These are phyloP conservation scores for Nitzschia inconspicua DNA, from an alignment of 108 stramenopile genomes.

Conservation along the genomic window DNA sequence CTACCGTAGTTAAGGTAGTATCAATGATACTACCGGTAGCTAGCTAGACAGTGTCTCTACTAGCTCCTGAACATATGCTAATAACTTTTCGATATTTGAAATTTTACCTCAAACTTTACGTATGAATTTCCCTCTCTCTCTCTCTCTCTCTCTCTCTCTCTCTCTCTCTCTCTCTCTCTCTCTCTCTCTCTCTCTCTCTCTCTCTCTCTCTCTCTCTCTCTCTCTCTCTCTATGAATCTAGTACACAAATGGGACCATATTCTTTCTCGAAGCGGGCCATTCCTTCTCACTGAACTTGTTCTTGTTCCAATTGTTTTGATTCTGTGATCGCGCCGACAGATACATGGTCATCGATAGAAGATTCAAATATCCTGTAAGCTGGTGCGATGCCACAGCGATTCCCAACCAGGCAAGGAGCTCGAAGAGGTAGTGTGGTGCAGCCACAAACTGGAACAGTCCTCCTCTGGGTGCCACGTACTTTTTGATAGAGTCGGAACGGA, in stretches of 20 bases:
- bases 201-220: no score
- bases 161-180: no score
- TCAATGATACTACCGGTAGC: no score
- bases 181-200: no score
- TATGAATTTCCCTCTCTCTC: no score
- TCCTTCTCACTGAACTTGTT: slow-evolving; percentile 45
- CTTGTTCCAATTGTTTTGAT: slow-evolving; percentile 54
- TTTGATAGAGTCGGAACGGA: slow-evolving; percentile 23
- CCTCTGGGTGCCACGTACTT: slow-evolving; percentile 57
- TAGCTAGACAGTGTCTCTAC: no score
- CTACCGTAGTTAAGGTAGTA: no score
- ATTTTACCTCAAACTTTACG: no score
- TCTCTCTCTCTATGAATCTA: slow-evolving; percentile 15
- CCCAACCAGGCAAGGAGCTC: slow-evolving; percentile 69
- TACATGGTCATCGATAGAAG: slow-evolving; percentile 43
- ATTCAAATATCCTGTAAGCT: slow-evolving; percentile 37
- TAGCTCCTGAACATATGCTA: no score
- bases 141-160: no score
- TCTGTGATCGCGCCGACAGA: slow-evolving; percentile 44
- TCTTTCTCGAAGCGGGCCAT: slow-evolving; percentile 49
- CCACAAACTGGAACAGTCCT: slow-evolving; percentile 53
- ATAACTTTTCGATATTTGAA: no score
- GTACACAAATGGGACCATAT: slow-evolving; percentile 54
- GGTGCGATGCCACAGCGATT: slow-evolving; percentile 42
- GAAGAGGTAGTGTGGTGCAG: slow-evolving; percentile 68